Percentiles rank a stretch among this genome's conserved stretches.
These are phyloP conservation scores for Fonsecaea pedrosoi DNA, from an alignment of 2,329 filamentous ascomycete species.

Conservation along the genomic window DNA sequence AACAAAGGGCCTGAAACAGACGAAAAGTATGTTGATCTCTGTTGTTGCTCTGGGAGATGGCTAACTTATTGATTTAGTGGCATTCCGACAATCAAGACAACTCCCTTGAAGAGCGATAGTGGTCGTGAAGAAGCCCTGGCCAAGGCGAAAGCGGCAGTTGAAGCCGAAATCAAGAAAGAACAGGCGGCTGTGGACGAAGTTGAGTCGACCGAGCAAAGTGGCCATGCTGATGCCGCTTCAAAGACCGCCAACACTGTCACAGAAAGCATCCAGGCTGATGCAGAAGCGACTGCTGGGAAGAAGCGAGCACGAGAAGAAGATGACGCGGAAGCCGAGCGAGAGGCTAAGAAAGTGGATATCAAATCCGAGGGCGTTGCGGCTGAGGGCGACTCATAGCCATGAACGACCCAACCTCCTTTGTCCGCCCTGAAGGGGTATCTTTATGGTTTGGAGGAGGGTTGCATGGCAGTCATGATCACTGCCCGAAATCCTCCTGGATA, in stretches of 20 bases:
- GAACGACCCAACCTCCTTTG: background rate
- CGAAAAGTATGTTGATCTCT: conserved; percentile 46
- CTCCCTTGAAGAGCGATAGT: conserved; percentile 26
- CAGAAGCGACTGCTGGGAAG: conserved; percentile 43
- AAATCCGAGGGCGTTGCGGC: conserved; percentile 43
- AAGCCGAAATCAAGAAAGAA: conserved; percentile 40
- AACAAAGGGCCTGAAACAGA: conserved; percentile 48
- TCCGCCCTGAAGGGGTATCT: background rate
- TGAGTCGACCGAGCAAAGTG: conserved; percentile 22
- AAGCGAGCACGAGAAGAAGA: conserved; percentile 56
- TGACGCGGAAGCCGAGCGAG: conserved; percentile 46
- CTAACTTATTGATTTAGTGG: conserved; percentile 46
- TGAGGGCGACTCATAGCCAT: conserved; percentile 10
- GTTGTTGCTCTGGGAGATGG: conserved; percentile 8
- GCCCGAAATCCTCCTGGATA: conserved; percentile 9
- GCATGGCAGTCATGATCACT: conserved; percentile 9
- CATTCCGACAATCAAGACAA: conserved; percentile 51
- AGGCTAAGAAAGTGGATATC: conserved; percentile 57
- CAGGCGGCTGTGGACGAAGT: conserved; percentile 28
- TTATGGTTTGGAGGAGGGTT: background rate
- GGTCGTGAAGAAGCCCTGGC: conserved; percentile 39
- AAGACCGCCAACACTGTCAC: conserved; percentile 15
- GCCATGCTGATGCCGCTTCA: conserved; percentile 8
- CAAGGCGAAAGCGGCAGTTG: conserved; percentile 39
- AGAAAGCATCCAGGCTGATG: conserved; percentile 16